Evolutionary conservation across 345 rosid species (phyloP).

Genomic region (Noccaea caerulescens): DNA sequence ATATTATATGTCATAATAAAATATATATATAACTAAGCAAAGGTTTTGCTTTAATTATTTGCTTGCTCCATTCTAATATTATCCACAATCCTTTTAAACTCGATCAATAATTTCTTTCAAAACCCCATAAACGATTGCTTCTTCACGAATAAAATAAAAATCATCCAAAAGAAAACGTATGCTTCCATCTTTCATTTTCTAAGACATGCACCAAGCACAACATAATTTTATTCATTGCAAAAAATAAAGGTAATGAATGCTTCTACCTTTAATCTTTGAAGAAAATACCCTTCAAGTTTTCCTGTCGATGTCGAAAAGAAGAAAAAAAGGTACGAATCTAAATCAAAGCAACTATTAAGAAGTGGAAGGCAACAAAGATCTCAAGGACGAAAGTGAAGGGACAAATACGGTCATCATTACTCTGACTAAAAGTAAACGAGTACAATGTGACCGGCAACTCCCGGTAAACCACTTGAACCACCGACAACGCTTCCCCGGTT

Average conservation of each 20-base stretch:
- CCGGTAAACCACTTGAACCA: slow-evolving; percentile 38
- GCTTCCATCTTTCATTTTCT: too few species aligned
- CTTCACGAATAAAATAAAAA: too few species aligned
- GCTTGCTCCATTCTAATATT: slow-evolving; percentile 1
- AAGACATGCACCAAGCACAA: too few species aligned
- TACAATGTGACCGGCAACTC: slow-evolving; percentile 31
- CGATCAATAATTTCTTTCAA: too few species aligned
- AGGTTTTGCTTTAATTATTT: slow-evolving; percentile 16
- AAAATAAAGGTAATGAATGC: too few species aligned
- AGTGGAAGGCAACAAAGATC: slow-evolving; percentile 34
- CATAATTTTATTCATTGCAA: too few species aligned
- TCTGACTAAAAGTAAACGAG: slow-evolving; percentile 27
- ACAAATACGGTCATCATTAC: slow-evolving; percentile 31
- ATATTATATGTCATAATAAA: not conserved
- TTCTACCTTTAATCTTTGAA: not conserved
- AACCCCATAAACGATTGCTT: too few species aligned
- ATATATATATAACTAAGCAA: slow-evolving; percentile 8
- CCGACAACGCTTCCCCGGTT: slow-evolving; percentile 44
- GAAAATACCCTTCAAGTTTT: not conserved
- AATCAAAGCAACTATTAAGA: slow-evolving; percentile 9
- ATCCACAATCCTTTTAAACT: not conserved
- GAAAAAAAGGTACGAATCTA: slow-evolving; percentile 9
- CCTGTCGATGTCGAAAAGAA: not conserved
- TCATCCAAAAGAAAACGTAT: too few species aligned
- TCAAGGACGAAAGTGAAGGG: slow-evolving; percentile 26